Evolutionary conservation across 345 rosid genomes (phyloP).

Genomic region (Lepidium aucheri): DNA sequence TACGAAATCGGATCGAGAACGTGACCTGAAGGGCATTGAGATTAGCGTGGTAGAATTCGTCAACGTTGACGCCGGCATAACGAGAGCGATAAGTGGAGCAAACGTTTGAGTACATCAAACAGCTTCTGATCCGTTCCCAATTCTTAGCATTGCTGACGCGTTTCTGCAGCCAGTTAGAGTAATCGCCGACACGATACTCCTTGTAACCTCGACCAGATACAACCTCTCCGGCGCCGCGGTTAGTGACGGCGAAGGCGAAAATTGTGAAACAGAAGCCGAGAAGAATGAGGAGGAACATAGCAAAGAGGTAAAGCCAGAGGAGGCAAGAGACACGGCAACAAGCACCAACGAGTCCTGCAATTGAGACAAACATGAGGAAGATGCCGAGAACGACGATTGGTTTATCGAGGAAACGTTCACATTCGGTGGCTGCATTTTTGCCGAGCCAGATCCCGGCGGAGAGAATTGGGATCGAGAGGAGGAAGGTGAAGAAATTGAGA

Average conservation of each 20-base stretch:
- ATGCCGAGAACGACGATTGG: constrained; percentile 70
- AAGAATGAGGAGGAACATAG: constrained; percentile 81
- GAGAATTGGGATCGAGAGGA: constrained; percentile 78
- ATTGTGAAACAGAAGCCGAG: constrained; percentile 72
- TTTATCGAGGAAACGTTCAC: constrained; percentile 84
- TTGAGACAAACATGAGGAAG: constrained; percentile 74
- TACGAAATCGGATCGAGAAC: neutral
- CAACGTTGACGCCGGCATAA: constrained; percentile 14
- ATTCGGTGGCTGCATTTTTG: constrained; percentile 58
- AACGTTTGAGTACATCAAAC: constrained; percentile 53
- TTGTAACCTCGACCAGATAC: constrained; percentile 60
- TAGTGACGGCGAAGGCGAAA: constrained; percentile 88
- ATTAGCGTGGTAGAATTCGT: constrained; percentile 29
- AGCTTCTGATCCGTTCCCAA: constrained; percentile 74
- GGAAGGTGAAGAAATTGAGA: constrained; percentile 70
- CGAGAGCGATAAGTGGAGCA: constrained; percentile 34
- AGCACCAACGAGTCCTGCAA: constrained; percentile 85
- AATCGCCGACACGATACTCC: constrained; percentile 70
- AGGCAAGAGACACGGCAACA: constrained; percentile 82
- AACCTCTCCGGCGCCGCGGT: constrained; percentile 76
- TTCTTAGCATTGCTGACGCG: constrained; percentile 49
- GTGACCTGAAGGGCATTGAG: constrained; percentile 61
- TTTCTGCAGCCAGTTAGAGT: constrained; percentile 70
- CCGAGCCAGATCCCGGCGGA: constrained; percentile 82
- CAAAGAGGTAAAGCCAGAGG: constrained; percentile 78